A percentile compares a stretch with the other conserved stretches of the same genome.
Evolutionary conservation across 805 yeast genomes (phyloP).

Genomic region (Saturnispora dispora): DNA sequence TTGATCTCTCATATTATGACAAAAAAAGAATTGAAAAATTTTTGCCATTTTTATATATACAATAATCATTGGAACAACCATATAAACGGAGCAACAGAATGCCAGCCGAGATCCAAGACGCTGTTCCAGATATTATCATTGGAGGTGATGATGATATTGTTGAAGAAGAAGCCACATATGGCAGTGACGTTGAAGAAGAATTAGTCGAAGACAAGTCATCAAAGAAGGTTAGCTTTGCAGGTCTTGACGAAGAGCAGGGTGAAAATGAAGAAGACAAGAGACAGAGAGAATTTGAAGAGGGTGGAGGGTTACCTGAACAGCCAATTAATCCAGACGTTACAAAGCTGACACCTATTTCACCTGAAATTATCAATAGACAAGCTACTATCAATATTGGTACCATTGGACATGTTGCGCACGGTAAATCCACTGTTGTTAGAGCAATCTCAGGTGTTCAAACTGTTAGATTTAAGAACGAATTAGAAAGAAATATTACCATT

Average conservation of each 20-base stretch:
- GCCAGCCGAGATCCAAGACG: constrained; percentile 79
- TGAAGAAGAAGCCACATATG: constrained; percentile 28
- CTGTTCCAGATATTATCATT: constrained; percentile 77
- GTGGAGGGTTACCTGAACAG: constrained; percentile 97
- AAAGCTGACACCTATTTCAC: constrained; percentile 74
- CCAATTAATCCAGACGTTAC: constrained; percentile 83
- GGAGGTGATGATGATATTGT: constrained; percentile 34
- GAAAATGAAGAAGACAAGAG: constrained; percentile 64
- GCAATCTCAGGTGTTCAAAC: constrained; percentile 99
- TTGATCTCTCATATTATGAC: background rate
- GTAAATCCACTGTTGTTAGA: constrained; percentile 95
- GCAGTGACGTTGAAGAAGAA: constrained; percentile 33
- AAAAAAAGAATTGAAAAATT: background rate
- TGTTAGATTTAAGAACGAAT: constrained; percentile 96
- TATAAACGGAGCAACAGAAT: constrained; percentile 24
- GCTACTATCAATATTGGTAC: constrained; percentile 99
- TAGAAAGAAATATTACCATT: constrained; percentile 97
- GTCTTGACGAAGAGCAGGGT: constrained; percentile 50
- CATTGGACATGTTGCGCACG: constrained; percentile 98
- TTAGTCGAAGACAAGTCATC: constrained; percentile 34
- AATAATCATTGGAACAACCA: background rate
- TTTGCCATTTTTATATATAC: background rate
- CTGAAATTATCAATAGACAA: constrained; percentile 96
- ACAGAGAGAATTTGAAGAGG: constrained; percentile 85
- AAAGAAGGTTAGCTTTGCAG: constrained; percentile 80